phyloP scores from a whole-genome alignment of 805 yeast species.

The Candida sanyiensis region DNA sequence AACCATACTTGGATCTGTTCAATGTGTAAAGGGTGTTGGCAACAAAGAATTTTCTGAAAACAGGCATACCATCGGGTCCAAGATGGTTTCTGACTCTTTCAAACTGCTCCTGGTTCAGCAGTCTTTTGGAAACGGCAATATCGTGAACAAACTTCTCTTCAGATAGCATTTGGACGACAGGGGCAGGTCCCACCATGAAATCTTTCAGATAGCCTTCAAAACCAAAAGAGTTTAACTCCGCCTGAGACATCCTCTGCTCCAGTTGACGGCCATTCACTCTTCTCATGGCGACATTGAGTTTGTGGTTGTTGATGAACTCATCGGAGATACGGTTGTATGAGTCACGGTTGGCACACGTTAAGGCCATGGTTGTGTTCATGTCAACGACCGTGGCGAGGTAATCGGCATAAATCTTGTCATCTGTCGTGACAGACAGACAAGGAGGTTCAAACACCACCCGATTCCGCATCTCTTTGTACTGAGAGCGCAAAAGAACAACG shows the following conservation, averaged over 20 bases:
- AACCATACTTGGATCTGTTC: conserved; percentile 59
- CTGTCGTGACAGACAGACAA: conserved; percentile 52
- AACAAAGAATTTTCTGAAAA: conserved; percentile 53
- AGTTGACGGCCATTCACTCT: conserved; percentile 28
- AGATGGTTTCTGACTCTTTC: conserved; percentile 29
- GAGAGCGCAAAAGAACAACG: conserved; percentile 37
- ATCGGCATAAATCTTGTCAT: conserved; percentile 43
- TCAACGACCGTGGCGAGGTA: conserved; percentile 55
- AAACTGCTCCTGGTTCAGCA: conserved; percentile 37
- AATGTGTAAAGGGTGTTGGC: conserved; percentile 50
- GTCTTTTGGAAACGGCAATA: conserved; percentile 58
- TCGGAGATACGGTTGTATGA: conserved; percentile 44
- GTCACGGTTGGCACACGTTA: conserved; percentile 51
- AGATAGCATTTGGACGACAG: conserved; percentile 68
- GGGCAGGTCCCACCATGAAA: conserved; percentile 63
- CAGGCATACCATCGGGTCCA: conserved; percentile 33
- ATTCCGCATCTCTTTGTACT: conserved; percentile 30
- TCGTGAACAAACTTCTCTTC: conserved; percentile 42
- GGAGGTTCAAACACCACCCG: conserved; percentile 74
- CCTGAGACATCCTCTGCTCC: conserved; percentile 25
- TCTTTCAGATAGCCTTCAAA: conserved; percentile 80
- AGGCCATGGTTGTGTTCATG: conserved; percentile 47
- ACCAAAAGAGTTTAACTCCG: conserved; percentile 44
- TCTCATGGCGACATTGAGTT: conserved; percentile 51
- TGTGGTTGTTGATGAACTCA: conserved; percentile 33